phyloP scores from a whole-genome alignment of 2,329 filamentous ascomycete genomes.

The Aspergillus sp. region DNA sequence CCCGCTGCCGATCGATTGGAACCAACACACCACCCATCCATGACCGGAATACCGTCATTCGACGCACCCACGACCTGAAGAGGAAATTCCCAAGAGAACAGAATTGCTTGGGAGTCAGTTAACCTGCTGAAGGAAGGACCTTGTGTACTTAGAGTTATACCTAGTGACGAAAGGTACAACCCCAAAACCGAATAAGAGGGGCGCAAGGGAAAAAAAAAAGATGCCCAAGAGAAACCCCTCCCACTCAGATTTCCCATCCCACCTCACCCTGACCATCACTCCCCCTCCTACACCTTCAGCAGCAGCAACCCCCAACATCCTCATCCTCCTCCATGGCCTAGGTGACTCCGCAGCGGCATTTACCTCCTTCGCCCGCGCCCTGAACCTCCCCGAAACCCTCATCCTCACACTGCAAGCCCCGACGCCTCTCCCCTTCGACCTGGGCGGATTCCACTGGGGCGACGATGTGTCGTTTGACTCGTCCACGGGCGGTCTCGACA shows the following conservation, averaged over 20 bases:
- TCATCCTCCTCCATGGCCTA: conserved; percentile 79
- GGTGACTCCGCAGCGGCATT: conserved; percentile 71
- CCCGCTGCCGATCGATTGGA: no score
- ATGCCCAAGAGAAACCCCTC: conserved; percentile 36
- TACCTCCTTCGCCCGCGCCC: conserved; percentile 60
- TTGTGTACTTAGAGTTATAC: no score
- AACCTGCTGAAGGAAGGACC: no score
- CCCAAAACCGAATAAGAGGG: neutral
- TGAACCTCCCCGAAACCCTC: conserved; percentile 72
- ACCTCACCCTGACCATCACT: conserved; percentile 36
- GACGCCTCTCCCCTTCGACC: conserved; percentile 61
- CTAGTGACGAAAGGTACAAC: no score
- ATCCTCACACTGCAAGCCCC: conserved; percentile 71
- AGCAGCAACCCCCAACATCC: conserved; percentile 63
- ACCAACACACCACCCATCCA: no score
- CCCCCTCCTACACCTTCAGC: conserved; percentile 37
- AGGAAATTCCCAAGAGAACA: no score
- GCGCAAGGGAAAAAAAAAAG: conserved; percentile 4
- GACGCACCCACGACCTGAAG: no score
- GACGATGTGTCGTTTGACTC: conserved; percentile 58
- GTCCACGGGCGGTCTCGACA: conserved; percentile 51
- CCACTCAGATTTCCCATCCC: conserved; percentile 43
- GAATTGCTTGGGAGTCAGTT: no score
- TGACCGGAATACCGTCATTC: no score
- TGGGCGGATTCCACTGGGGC: conserved; percentile 67